A percentile compares a stretch with the other conserved stretches of the same genome.
These are phyloP conservation scores for Phylloporus sp. DNA, from an alignment of 768 basidiomycete species.

Conservation along the genomic window DNA sequence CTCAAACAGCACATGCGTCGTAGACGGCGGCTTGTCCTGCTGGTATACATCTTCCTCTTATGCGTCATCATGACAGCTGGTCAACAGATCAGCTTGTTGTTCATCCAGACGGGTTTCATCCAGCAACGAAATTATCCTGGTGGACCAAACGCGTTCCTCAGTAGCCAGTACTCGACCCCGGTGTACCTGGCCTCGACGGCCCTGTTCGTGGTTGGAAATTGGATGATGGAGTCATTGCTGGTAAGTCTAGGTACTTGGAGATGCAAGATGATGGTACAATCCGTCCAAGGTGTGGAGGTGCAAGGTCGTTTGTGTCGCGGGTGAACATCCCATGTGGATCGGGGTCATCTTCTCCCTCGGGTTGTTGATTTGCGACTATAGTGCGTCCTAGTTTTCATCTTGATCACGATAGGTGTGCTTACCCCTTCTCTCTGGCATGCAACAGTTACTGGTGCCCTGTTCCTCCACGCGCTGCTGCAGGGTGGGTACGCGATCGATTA, in stretches of 20 bases:
- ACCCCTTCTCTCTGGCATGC: neutral
- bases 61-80: constrained; percentile 15
- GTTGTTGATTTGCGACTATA: constrained; percentile 9
- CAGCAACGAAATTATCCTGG: constrained; percentile 10
- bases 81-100: constrained; percentile 9
- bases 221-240: constrained; percentile 22
- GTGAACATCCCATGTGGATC: constrained; percentile 5
- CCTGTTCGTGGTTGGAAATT: constrained; percentile 16
- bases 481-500: neutral
- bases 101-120: constrained; percentile 15
- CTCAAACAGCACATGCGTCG: constrained; percentile 10
- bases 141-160: constrained; percentile 12
- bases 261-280: neutral
- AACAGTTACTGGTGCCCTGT: constrained; percentile 7
- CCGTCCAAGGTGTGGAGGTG: constrained; percentile 22
- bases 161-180: neutral
- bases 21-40: constrained; percentile 10
- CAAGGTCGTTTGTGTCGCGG: constrained; percentile 14
- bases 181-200: constrained; percentile 1
- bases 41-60: constrained; percentile 13
- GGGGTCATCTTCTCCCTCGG: constrained; percentile 6
- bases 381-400: constrained; percentile 1
- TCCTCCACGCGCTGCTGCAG: neutral
- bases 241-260: constrained; percentile 7
- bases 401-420: neutral